A percentile compares a stretch with the other conserved stretches of the same genome.
These are phyloP conservation scores for Stenocarpella maydis DNA, from an alignment of 2,329 filamentous ascomycete species.

Conservation along the genomic window DNA sequence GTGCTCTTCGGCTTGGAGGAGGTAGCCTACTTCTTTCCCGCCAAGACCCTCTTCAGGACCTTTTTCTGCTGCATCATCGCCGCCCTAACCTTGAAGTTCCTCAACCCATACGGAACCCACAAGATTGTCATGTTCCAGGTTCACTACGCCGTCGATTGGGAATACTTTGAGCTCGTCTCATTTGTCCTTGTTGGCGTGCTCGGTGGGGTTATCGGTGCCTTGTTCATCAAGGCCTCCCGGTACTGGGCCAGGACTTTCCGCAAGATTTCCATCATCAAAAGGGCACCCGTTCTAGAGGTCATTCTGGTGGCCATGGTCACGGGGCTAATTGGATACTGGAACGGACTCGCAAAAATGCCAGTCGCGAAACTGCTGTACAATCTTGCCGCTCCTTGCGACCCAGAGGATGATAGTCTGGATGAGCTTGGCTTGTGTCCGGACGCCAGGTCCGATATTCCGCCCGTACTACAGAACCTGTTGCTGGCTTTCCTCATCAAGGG, in stretches of 20 bases:
- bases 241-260: slow-evolving; percentile 91
- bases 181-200: slow-evolving; percentile 89
- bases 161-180: slow-evolving; percentile 85
- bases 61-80: slow-evolving; percentile 98
- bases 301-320: slow-evolving; percentile 86
- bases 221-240: slow-evolving; percentile 96
- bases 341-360: slow-evolving; percentile 84
- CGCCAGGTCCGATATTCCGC: slow-evolving; percentile 77
- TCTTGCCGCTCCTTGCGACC: slow-evolving; percentile 85
- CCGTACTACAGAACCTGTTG: slow-evolving; percentile 75
- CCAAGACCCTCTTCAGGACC: slow-evolving; percentile 95
- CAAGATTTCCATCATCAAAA: slow-evolving; percentile 80
- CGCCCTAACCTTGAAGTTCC: slow-evolving; percentile 88
- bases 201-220: slow-evolving; percentile 83
- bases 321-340: slow-evolving; percentile 91
- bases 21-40: slow-evolving; percentile 96
- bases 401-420: slow-evolving; percentile 68
- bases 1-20: slow-evolving; percentile 95
- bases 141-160: slow-evolving; percentile 89
- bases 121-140: slow-evolving; percentile 98
- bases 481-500: slow-evolving; percentile 90
- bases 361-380: slow-evolving; percentile 93
- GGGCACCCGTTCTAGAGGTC: slow-evolving; percentile 85
- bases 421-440: slow-evolving; percentile 80
- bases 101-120: slow-evolving; percentile 94